Evolutionary conservation across 148 eudicot genomes (phyloP).

Genomic region (Chenopodium berlandieri): DNA sequence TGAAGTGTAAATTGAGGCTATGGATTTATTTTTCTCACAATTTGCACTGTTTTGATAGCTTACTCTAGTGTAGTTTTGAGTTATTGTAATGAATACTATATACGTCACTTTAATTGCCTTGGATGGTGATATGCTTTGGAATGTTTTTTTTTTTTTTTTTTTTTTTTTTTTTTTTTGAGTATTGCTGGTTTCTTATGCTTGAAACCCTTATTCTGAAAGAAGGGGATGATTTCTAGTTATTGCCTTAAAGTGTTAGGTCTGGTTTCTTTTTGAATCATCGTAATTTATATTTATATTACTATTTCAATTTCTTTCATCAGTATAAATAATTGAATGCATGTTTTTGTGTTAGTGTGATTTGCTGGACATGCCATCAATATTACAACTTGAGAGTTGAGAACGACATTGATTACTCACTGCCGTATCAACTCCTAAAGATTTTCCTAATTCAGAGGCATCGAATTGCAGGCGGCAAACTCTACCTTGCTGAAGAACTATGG

Average conservation of each 20-base stretch:
- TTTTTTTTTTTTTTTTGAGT: no score
- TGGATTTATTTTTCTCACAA: not conserved
- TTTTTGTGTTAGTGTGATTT: slow-evolving; percentile 69
- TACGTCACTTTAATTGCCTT: not conserved
- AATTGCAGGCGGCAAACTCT: slow-evolving; percentile 65
- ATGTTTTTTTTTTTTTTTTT: not conserved
- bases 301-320: not conserved
- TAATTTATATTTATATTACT: not conserved
- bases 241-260: not conserved
- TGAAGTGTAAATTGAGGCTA: not conserved
- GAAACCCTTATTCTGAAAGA: not conserved
- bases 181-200: not conserved
- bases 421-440: slow-evolving; percentile 79
- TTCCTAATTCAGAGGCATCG: slow-evolving; percentile 68
- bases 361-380: slow-evolving; percentile 81
- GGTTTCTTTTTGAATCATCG: not conserved
- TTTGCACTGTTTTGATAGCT: not conserved
- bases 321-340: not conserved
- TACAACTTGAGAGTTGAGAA: slow-evolving; percentile 61
- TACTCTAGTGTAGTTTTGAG: not conserved
- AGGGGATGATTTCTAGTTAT: not conserved
- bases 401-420: slow-evolving; percentile 57
- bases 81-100: not conserved
- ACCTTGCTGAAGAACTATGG: slow-evolving; percentile 58
- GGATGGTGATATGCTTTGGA: not conserved